Evolutionary conservation across 441 rosid genomes (phyloP), one percentile per base, ranked within the genome.

Genomic region (Isatis lusitanica): DNA sequence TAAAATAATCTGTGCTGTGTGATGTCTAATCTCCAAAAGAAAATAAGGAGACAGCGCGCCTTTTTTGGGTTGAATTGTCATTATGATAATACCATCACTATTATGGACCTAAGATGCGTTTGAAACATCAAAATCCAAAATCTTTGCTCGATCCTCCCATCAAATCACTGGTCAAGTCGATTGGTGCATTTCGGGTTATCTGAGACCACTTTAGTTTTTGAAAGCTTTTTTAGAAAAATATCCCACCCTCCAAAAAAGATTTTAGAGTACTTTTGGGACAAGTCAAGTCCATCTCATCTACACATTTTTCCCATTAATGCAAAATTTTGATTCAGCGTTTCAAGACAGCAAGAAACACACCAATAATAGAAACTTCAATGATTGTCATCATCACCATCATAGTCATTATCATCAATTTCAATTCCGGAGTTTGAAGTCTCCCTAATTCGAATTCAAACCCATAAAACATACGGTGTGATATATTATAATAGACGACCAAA

Each of bases 41-140:
- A 68, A 56, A 56, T 28, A 30, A 40, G 38, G 47, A 58, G 57
- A 46, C 11, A 68, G 17, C 40, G 47, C 2, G 47, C 36, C 42
- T 18, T 40, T 21, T 35, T 30, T 43, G 35, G 46, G 44, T 40
- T 53, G 56, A 31, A 9, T 33, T 33, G 36, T 33, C 36, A 33
- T 33, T 33, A 33, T 33, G 52, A 63, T 33, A 63, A 53, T 53
- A 9, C 52, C 51, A 71, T 71, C 75, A 71, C 53, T 51, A 13
- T 40, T 40, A 62, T 62, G 75, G 68, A 71, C 75, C 75, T 62
- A 71, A 61, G 33, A 24, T 7, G 38, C 47, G 16, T 63, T 55
- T 33, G 70, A 63, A 63, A 55, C 58, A 73, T 73, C 76, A 64
- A 53, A 52, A 73, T 55, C 64, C 63, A 53, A 53, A 17, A 72